phyloP scores from a whole-genome alignment of 441 rosid genomes.

The Erysimum pusillum region DNA sequence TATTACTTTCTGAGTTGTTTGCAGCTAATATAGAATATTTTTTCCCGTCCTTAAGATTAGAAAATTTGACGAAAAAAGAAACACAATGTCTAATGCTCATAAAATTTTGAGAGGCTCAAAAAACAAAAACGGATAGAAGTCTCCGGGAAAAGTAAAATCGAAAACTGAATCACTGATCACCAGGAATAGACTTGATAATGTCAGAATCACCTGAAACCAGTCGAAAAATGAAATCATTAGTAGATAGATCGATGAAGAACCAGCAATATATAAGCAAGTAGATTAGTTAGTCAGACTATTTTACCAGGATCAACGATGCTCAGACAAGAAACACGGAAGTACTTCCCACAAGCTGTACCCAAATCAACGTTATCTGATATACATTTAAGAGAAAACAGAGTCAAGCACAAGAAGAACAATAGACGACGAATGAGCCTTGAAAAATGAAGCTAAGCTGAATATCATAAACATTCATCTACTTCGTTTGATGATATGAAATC shows the following conservation, averaged over 20 bases:
- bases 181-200: conserved; percentile 71
- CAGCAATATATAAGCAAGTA: neutral
- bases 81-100: conserved; percentile 3
- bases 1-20: neutral
- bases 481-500: neutral
- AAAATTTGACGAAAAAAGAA: neutral
- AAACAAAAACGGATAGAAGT: conserved; percentile 14
- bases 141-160: neutral
- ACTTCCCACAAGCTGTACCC: conserved; percentile 92
- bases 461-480: neutral
- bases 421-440: neutral
- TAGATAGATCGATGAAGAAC: neutral
- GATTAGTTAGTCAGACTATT: neutral
- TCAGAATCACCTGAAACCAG: conserved; percentile 69
- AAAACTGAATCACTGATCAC: conserved; percentile 54
- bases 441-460: neutral
- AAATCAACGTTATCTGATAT: conserved; percentile 79
- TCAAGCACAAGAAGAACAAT: neutral
- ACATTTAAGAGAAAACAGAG: conserved; percentile 3
- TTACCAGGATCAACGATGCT: conserved; percentile 83
- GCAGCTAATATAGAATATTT: neutral
- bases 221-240: neutral
- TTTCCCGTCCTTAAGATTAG: neutral
- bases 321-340: conserved; percentile 83
- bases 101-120: conserved; percentile 22